Evolutionary conservation across 345 rosid genomes (phyloP).

Genomic region (Mangifera indica): DNA sequence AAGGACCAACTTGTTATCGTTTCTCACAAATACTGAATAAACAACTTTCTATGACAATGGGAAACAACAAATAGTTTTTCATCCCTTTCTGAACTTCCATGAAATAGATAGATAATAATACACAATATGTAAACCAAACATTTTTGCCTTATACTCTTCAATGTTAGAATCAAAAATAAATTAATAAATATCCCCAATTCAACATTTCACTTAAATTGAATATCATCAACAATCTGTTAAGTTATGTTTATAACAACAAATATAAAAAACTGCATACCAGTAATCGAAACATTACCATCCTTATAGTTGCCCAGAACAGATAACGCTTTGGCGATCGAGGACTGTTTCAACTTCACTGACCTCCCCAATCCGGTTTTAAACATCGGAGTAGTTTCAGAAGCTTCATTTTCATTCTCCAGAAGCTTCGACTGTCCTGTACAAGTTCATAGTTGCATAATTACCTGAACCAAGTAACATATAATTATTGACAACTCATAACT

Average conservation of each 20-base stretch:
- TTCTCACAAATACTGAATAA: background rate
- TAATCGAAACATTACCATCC: conserved; percentile 11
- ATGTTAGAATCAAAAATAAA: background rate
- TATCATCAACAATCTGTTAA: background rate
- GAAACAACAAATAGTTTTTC: background rate
- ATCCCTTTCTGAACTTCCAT: background rate
- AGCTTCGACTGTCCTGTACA: conserved; percentile 45
- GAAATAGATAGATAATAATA: background rate
- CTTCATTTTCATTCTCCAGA: conserved; percentile 30
- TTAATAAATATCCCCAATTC: background rate
- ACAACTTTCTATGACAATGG: background rate
- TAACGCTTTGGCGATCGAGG: conserved; percentile 63
- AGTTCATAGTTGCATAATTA: background rate
- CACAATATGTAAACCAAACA: background rate
- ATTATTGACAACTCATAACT: too few relatives aligned
- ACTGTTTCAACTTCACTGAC: conserved; percentile 51
- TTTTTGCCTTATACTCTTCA: background rate
- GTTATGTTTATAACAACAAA: background rate
- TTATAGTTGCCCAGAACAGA: conserved; percentile 45
- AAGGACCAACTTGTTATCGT: background rate
- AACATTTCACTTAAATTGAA: background rate
- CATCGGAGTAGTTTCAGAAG: conserved; percentile 38
- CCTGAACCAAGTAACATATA: too few relatives aligned
- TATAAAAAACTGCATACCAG: conserved; percentile 33
- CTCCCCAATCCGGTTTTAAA: conserved; percentile 69